Evolutionary conservation across 2,329 filamentous ascomycete genomes (phyloP).

Genomic region (Scedosporium boydii): DNA sequence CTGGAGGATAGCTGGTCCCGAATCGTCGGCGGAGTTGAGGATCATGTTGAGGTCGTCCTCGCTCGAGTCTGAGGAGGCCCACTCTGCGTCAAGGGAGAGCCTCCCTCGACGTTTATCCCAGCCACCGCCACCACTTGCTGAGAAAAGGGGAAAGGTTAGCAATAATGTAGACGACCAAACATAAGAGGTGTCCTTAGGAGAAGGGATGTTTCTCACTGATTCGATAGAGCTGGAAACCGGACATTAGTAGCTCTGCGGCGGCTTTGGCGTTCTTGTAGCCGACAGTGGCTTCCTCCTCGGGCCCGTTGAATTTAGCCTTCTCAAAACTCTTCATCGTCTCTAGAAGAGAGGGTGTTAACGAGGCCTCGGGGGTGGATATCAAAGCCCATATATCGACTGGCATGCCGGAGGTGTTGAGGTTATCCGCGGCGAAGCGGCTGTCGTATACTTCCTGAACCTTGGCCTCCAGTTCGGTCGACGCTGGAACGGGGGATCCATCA

Average conservation of each 20-base stretch:
- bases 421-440: constrained; percentile 19
- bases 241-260: constrained; percentile 3
- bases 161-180: constrained; percentile 8
- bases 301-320: constrained; percentile 8
- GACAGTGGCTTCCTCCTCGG: constrained; percentile 6
- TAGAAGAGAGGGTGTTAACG: constrained; percentile 26
- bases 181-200: neutral
- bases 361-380: constrained; percentile 6
- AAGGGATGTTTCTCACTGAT: constrained; percentile 28
- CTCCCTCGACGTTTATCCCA: constrained; percentile 77
- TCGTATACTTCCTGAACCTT: constrained; percentile 51
- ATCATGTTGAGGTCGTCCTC: constrained; percentile 15
- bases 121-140: constrained; percentile 71
- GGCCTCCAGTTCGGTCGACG: constrained; percentile 62
- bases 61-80: constrained; percentile 11
- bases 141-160: neutral
- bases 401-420: constrained; percentile 16
- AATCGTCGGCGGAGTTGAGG: constrained; percentile 24
- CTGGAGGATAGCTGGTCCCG: constrained; percentile 8
- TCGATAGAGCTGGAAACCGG: constrained; percentile 29
- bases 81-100: constrained; percentile 61
- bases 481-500: constrained; percentile 39
- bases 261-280: constrained; percentile 1
- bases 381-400: constrained; percentile 65
- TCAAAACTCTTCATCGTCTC: constrained; percentile 3